phyloP scores from a whole-genome alignment of 2,329 filamentous ascomycete genomes.

The Cadophora gregata region DNA sequence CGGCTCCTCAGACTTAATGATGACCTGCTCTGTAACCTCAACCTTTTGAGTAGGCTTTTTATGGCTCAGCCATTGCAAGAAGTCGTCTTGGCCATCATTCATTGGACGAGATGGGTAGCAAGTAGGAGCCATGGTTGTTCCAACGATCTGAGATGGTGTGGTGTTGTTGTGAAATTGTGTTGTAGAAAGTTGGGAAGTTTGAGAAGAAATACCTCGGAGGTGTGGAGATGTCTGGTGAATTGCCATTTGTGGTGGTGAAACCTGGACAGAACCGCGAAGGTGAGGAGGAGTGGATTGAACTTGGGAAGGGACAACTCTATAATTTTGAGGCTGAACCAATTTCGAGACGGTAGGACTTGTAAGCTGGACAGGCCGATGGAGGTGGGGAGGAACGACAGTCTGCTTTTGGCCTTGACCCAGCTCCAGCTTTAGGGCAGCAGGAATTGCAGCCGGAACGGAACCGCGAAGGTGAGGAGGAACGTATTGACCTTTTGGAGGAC shows the following conservation, averaged over 20 bases:
- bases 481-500: background rate
- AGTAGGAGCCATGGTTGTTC: background rate
- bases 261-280: background rate
- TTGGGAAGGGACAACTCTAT: background rate
- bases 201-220: background rate
- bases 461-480: background rate
- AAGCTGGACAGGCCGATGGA: background rate
- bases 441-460: background rate
- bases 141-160: background rate
- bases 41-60: slow-evolving; percentile 1
- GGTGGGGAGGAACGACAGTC: slow-evolving; percentile 3
- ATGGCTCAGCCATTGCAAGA: slow-evolving; percentile 1
- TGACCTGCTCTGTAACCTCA: background rate
- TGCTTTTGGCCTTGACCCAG: too few species aligned
- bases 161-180: background rate
- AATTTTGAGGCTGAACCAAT: background rate
- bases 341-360: background rate
- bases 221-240: slow-evolving; percentile 2
- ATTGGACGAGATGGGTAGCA: slow-evolving; percentile 5
- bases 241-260: background rate
- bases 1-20: background rate
- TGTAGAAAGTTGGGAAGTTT: background rate
- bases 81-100: slow-evolving; percentile 1
- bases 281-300: background rate
- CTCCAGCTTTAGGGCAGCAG: background rate